A percentile compares a stretch with the other conserved stretches of the same genome.
These are phyloP conservation scores for Sugiyamaella grinbergsii DNA, from an alignment of 1,139 yeast species.

Conservation along the genomic window DNA sequence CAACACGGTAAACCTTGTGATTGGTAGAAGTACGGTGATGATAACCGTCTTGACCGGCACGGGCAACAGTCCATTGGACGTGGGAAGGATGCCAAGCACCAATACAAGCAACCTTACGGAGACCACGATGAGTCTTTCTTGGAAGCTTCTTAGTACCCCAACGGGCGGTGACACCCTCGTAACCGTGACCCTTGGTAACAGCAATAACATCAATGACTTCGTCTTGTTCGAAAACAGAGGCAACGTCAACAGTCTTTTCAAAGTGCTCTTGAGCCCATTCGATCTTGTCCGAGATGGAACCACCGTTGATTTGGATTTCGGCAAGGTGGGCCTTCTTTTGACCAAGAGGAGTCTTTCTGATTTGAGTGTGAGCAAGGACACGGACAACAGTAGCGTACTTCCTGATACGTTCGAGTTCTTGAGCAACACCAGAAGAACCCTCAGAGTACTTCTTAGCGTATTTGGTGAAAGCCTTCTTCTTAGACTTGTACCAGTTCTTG, in stretches of 20 bases:
- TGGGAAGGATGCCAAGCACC: constrained; percentile 99
- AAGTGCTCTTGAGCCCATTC: constrained; percentile 99
- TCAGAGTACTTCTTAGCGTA: constrained; percentile 98
- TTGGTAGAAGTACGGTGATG: constrained; percentile 99
- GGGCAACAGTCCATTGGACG: constrained; percentile 99
- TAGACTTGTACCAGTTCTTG: constrained; percentile 99
- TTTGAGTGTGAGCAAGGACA: constrained; percentile 99
- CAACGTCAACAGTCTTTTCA: constrained; percentile 97
- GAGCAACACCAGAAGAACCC: constrained; percentile 85
- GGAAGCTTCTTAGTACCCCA: constrained; percentile 99
- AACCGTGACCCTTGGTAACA: constrained; percentile 99
- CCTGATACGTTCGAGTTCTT: constrained; percentile 97
- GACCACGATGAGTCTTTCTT: constrained; percentile 99
- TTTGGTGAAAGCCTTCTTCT: constrained; percentile 99
- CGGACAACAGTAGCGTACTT: constrained; percentile 99
- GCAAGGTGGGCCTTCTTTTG: constrained; percentile 99
- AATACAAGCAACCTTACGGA: constrained; percentile 99
- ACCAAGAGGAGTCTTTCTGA: constrained; percentile 98
- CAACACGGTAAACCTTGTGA: constrained; percentile 99
- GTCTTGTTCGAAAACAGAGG: constrained; percentile 96
- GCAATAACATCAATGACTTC: constrained; percentile 98
- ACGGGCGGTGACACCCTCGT: constrained; percentile 99
- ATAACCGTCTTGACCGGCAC: constrained; percentile 99
- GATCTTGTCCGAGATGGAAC: constrained; percentile 95
- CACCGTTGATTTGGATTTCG: constrained; percentile 99